Percentiles rank a stretch among this genome's conserved stretches.
These are phyloP conservation scores for Talaromyces nanjingensis DNA, from an alignment of 495 filamentous ascomycete genomes.

Conservation along the genomic window DNA sequence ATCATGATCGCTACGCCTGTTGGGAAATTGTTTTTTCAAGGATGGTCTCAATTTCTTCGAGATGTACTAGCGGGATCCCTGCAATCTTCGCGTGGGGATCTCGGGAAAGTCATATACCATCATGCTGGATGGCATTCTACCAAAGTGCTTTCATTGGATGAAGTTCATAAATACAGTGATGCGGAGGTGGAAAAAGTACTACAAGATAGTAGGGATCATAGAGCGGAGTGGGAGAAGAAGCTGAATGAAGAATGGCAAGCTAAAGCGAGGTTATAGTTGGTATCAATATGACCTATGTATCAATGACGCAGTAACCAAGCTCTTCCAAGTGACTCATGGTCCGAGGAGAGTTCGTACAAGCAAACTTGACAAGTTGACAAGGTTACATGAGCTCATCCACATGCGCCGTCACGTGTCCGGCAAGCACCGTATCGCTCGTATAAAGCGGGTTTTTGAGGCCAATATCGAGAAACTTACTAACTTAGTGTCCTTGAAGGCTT, in stretches of 20 bases:
- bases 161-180: constrained; percentile 40
- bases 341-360: too few species aligned
- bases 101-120: constrained; percentile 35
- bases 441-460: neutral
- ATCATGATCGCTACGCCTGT: constrained; percentile 48
- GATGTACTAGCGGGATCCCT: constrained; percentile 28
- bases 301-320: too few species aligned
- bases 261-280: constrained; percentile 38
- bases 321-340: too few species aligned
- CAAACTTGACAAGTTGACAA: too few species aligned
- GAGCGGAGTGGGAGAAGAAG: constrained; percentile 37
- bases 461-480: neutral
- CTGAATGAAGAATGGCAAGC: constrained; percentile 30
- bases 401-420: neutral
- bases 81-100: constrained; percentile 1
- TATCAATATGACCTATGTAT: neutral
- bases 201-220: constrained; percentile 35
- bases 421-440: constrained; percentile 3
- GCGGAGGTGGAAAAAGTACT: constrained; percentile 48
- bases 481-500: neutral
- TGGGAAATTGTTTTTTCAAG: constrained; percentile 44
- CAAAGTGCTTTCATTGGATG: constrained; percentile 41
- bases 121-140: constrained; percentile 49
- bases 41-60: constrained; percentile 50
- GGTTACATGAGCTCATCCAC: too few species aligned